phyloP scores from a whole-genome alignment of 1,284 basidiomycete genomes.

The Papiliotrema flavescens region DNA sequence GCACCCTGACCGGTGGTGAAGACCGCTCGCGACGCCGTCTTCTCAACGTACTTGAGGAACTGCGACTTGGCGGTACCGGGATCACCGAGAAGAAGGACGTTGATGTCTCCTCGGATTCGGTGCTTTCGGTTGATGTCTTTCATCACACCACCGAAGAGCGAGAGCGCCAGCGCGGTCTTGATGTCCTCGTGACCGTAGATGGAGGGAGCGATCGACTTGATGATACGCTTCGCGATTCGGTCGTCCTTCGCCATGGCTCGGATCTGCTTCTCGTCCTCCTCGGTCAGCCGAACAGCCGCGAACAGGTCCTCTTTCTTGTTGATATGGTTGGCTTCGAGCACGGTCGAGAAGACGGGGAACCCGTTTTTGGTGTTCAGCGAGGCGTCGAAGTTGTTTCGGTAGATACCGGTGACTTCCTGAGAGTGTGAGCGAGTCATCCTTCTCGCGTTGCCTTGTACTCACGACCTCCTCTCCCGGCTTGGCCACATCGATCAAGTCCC shows the following conservation, averaged over 20 bases:
- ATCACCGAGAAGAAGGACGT: slow-evolving; percentile 90
- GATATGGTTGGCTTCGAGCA: slow-evolving; percentile 96
- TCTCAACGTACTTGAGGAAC: slow-evolving; percentile 98
- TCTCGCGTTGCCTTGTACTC: slow-evolving; percentile 37
- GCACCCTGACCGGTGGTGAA: slow-evolving; percentile 98
- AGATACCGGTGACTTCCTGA: slow-evolving; percentile 93
- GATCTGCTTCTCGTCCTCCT: slow-evolving; percentile 93
- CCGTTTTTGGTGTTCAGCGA: slow-evolving; percentile 98
- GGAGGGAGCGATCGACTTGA: slow-evolving; percentile 97
- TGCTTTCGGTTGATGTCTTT: slow-evolving; percentile 98
- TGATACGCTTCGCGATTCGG: slow-evolving; percentile 90
- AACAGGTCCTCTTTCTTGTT: slow-evolving; percentile 94
- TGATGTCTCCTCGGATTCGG: slow-evolving; percentile 95
- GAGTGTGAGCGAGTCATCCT: slow-evolving; percentile 4
- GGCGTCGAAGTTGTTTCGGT: slow-evolving; percentile 98
- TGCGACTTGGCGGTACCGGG: slow-evolving; percentile 99
- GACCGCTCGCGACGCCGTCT: slow-evolving; percentile 95
- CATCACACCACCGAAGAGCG: slow-evolving; percentile 86
- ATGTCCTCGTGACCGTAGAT: slow-evolving; percentile 99
- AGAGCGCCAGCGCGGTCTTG: slow-evolving; percentile 94
- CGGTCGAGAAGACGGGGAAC: slow-evolving; percentile 97
- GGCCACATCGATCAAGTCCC: slow-evolving; percentile 96
- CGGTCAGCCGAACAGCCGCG: slow-evolving; percentile 90
- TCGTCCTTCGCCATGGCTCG: slow-evolving; percentile 81
- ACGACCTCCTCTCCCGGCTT: slow-evolving; percentile 98